phyloP scores from a whole-genome alignment of 257 asterid genomes.

The Solanum tarijense region DNA sequence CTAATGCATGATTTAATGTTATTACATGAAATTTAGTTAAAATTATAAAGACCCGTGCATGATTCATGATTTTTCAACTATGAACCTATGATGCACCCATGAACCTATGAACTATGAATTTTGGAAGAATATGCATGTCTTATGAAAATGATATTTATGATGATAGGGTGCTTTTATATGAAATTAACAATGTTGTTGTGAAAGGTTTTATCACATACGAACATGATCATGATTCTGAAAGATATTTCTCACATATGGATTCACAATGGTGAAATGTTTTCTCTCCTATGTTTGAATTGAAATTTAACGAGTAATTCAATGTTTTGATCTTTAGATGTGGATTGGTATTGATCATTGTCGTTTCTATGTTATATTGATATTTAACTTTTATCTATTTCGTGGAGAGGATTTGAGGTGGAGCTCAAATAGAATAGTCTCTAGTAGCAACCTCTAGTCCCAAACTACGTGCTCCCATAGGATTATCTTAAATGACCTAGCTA shows the following conservation, averaged over 20 bases:
- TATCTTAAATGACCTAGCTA: not conserved
- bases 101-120: not conserved
- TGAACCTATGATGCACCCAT: not conserved
- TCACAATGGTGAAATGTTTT: not conserved
- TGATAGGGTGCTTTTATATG: not conserved
- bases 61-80: not conserved
- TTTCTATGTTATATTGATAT: not conserved
- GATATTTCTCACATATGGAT: not conserved
- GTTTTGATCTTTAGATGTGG: not conserved
- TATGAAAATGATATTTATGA: not conserved
- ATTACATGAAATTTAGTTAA: not conserved
- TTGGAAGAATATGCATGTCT: too few species aligned
- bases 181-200: too few species aligned
- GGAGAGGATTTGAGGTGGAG: not conserved
- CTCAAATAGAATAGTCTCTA: not conserved
- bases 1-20: not conserved
- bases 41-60: not conserved
- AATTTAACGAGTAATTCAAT: not conserved
- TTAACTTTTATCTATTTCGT: too few species aligned
- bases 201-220: not conserved
- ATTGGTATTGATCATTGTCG: not conserved
- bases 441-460: not conserved
- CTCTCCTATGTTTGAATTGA: not conserved
- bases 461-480: not conserved
- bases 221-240: not conserved